Base-by-base conservation (phyloP, 169 alveolate genomes). In the Plasmodium inui region DNA sequence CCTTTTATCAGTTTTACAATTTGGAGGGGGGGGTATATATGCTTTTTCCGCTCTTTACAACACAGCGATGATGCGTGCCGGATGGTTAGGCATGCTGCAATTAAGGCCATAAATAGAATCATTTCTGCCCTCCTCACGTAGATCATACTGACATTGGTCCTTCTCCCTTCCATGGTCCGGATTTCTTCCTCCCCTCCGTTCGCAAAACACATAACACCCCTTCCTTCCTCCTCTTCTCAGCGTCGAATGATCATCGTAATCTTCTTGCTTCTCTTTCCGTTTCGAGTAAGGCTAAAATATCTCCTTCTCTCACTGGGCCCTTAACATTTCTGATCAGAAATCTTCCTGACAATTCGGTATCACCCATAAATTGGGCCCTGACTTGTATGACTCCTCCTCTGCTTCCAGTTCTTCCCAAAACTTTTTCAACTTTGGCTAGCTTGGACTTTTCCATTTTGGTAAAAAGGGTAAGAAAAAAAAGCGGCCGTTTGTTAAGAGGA, bases 381-480 rank as follows among this genome's bases (percentile, higher is more conserved):
- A 99, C 99, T 95, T 99, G 99, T 76, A 98, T 98, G 78, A 99
- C 99, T 41, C 99, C 99, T 70, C 99, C 99, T 95, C 99, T 98
- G 84, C 99, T 98, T 44, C 99, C 99, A 26, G 99, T 98, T 50
- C 99, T 97, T 34, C 99, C 99, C 83, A 98, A 95, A 76, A 98
- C 97, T 96, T 98, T 98, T 96, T 98, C 98, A 72, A 98, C 99
- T 92, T 97, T 98, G 19, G 99, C 99, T 83, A 98, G 97, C 95
- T 98, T 98, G 22, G 99, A 98, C 78, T 97, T 98, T 70, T 96
- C 97, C 97, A 96, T 96, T 61, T 89, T 88, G 84, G 55, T 57
- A 57, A 80, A 55, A 86, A 82, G 10, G 0, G 9, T 0, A 9
- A n/a, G 74, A 61, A 61, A 55, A 55, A 55, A 55, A 61, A 17